phyloP scores from a whole-genome alignment of 2,329 filamentous ascomycete genomes.

The Lecanosticta acicola region DNA sequence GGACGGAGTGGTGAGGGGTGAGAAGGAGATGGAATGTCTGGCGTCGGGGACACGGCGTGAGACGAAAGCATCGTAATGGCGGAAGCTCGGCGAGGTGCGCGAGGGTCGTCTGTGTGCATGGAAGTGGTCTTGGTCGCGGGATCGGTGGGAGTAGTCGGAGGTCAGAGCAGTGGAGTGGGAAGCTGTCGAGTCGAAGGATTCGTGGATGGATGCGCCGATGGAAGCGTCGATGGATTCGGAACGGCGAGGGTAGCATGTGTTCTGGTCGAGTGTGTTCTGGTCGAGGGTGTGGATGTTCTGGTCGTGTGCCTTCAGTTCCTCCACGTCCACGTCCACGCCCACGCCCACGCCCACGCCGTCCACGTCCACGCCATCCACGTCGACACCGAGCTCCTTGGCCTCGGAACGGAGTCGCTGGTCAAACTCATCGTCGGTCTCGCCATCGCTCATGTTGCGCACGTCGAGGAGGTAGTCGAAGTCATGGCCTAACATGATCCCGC shows the following conservation, averaged over 20 bases:
- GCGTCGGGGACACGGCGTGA: conserved; percentile 22
- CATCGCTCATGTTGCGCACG: conserved; percentile 27
- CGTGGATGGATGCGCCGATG: conserved; percentile 27
- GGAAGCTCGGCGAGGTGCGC: conserved; percentile 28
- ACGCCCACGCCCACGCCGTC: too few relatives aligned
- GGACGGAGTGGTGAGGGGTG: conserved; percentile 27
- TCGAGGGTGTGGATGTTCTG: background rate
- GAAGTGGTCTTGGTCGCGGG: conserved; percentile 22
- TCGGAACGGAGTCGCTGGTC: conserved; percentile 24
- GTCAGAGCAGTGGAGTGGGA: conserved; percentile 33
- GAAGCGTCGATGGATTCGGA: conserved; percentile 22
- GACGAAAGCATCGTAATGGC: conserved; percentile 33
- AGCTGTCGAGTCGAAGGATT: conserved; percentile 26
- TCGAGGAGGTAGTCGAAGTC: conserved; percentile 25
- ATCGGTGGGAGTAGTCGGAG: conserved; percentile 31
- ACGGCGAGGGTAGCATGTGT: conserved; percentile 11
- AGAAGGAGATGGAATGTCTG: conserved; percentile 27
- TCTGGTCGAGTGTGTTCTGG: conserved; percentile 1
- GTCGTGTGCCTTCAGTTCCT: conserved; percentile 1
- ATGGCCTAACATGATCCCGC: conserved; percentile 18
- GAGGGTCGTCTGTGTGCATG: conserved; percentile 13
- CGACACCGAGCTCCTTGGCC: conserved; percentile 27
- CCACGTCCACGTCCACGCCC: too few relatives aligned
- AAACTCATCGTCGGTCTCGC: conserved; percentile 27
- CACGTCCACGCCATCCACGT: background rate